Conservation (phyloP, 176 grass and related monocot genomes). For the Triticum turgidum region DNA sequence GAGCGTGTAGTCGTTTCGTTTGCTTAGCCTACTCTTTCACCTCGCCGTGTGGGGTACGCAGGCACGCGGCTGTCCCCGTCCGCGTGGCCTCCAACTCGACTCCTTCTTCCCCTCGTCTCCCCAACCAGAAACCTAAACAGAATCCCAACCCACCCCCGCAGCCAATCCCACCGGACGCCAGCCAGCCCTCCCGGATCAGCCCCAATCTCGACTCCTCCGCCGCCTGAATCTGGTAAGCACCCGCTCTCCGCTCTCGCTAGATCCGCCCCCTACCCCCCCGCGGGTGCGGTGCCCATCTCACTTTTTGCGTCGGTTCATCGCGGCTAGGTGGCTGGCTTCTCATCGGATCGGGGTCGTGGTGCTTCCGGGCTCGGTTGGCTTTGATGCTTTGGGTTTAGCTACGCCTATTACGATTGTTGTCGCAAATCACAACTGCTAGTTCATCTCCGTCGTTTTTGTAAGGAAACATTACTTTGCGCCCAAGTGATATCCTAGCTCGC, state of each 20-base stretch:
- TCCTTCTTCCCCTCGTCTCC: background rate
- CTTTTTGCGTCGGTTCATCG: background rate
- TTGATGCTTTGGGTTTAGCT: background rate
- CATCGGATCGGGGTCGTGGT: background rate
- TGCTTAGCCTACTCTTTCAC: slow-evolving; percentile 27
- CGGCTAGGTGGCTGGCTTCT: background rate
- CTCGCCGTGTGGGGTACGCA: slow-evolving; percentile 10
- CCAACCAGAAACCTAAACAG: slow-evolving; percentile 18
- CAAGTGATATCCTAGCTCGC: background rate
- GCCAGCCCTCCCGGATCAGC: background rate
- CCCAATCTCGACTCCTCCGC: background rate
- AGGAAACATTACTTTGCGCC: background rate
- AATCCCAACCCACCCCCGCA: slow-evolving; percentile 19
- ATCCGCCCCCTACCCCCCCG: background rate
- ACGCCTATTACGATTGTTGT: background rate
- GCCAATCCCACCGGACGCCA: slow-evolving; percentile 1
- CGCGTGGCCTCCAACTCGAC: background rate
- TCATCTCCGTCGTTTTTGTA: background rate
- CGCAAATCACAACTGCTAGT: background rate
- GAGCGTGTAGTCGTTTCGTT: background rate
- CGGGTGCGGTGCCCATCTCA: background rate
- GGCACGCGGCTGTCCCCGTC: slow-evolving; percentile 36
- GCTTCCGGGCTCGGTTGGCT: background rate
- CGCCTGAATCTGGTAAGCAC: slow-evolving; percentile 30
- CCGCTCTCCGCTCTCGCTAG: background rate